These are phyloP conservation scores for Fusarium sp. DNA, from an alignment of 2,329 filamentous ascomycete species.

Conservation along the genomic window DNA sequence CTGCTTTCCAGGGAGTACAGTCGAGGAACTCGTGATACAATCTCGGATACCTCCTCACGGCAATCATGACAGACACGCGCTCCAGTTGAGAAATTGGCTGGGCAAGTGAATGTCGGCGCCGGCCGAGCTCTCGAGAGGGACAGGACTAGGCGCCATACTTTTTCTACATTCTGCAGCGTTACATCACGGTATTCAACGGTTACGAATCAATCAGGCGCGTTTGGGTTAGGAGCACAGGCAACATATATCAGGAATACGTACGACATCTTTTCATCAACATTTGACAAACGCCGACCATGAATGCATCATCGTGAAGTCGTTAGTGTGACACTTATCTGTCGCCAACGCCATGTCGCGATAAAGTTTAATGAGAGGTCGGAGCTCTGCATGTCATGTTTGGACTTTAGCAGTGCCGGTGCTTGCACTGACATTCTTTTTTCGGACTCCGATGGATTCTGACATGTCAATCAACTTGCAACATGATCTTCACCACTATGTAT, in stretches of 20 bases:
- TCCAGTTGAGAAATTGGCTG: neutral
- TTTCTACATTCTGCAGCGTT: neutral
- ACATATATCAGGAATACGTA: neutral
- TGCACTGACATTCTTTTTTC: neutral
- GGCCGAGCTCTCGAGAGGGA: neutral
- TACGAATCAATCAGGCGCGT: neutral
- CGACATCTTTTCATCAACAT: neutral
- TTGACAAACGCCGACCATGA: neutral
- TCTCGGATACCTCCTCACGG: neutral
- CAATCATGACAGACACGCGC: neutral
- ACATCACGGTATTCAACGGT: neutral
- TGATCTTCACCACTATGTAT: neutral
- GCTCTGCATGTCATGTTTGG: neutral
- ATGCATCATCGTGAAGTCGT: neutral
- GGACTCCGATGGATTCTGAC: neutral
- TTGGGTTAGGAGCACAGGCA: neutral
- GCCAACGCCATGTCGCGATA: neutral
- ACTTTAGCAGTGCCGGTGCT: neutral
- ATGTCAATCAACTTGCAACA: neutral
- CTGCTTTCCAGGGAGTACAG: neutral
- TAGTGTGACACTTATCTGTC: neutral
- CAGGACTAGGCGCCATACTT: neutral
- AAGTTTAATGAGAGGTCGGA: neutral
- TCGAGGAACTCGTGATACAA: neutral
- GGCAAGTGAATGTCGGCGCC: neutral